phyloP scores from a whole-genome alignment of 2,329 filamentous ascomycete species.

The Celoporthe dispersa region DNA sequence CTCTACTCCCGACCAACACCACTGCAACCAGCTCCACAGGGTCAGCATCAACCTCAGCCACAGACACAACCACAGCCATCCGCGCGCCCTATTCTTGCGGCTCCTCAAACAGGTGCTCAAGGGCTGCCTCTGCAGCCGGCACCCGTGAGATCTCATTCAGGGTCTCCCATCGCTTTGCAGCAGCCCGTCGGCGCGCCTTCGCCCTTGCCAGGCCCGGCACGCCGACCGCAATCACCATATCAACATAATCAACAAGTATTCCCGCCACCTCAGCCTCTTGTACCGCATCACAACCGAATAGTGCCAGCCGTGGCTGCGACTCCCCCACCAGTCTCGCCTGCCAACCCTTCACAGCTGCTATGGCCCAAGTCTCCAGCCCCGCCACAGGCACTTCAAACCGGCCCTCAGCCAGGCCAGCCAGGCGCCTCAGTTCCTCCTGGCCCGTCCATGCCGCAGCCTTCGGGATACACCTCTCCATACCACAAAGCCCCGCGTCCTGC shows the following conservation, averaged over 20 bases:
- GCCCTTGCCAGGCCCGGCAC: constrained; percentile 20
- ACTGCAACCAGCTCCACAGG: constrained; percentile 21
- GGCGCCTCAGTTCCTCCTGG: constrained; percentile 1
- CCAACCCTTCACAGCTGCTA: constrained; percentile 16
- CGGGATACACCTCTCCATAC: constrained; percentile 20
- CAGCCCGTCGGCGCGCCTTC: constrained; percentile 21
- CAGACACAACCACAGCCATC: constrained; percentile 16
- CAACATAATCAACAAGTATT: constrained; percentile 27
- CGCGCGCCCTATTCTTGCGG: constrained; percentile 37
- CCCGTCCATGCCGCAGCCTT: constrained; percentile 29
- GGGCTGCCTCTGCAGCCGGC: constrained; percentile 35
- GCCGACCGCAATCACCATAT: constrained; percentile 23
- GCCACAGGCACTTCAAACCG: constrained; percentile 12
- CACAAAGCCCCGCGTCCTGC: constrained; percentile 33
- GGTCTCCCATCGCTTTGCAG: constrained; percentile 34
- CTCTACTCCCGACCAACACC: constrained; percentile 31
- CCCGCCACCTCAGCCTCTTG: constrained; percentile 20
- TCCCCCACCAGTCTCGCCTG: constrained; percentile 22
- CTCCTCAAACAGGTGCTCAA: constrained; percentile 43
- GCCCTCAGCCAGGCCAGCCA: constrained; percentile 17
- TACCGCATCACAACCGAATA: constrained; percentile 17
- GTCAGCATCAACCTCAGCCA: constrained; percentile 20
- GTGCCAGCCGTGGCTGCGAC: constrained; percentile 21
- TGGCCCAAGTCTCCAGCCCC: constrained; percentile 24
- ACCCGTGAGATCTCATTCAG: constrained; percentile 36